Conservation (phyloP, 495 filamentous ascomycete genomes). For the Neurospora sp. region DNA sequence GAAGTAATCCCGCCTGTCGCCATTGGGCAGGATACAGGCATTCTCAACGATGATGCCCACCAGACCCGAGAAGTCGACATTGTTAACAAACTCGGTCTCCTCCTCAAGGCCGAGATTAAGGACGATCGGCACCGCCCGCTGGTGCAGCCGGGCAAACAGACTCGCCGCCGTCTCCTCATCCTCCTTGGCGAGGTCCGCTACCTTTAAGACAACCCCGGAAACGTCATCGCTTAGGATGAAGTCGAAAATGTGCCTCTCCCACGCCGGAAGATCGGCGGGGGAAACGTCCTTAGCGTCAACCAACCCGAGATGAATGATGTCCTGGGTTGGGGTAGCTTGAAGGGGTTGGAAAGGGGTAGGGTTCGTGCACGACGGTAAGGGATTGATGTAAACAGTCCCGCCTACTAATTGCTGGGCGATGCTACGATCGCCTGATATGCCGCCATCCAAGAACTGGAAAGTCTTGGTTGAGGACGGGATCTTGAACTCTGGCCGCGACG, state of each 20-base stretch:
- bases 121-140: slow-evolving; percentile 4
- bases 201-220: background rate
- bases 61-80: slow-evolving; percentile 5
- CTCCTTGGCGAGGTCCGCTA: background rate
- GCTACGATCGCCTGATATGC: background rate
- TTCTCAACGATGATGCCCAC: slow-evolving; percentile 39
- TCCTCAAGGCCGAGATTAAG: slow-evolving; percentile 7
- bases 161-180: background rate
- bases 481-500: background rate
- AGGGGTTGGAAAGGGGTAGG: background rate
- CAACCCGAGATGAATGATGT: background rate
- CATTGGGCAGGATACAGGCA: slow-evolving; percentile 37
- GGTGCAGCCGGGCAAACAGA: slow-evolving; percentile 4
- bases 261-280: background rate
- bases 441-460: background rate
- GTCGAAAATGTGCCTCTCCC: background rate
- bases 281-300: background rate
- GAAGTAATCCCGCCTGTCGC: slow-evolving; percentile 43
- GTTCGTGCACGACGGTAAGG: background rate
- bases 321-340: background rate
- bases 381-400: background rate
- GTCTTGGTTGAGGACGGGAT: background rate
- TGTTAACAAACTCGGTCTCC: background rate
- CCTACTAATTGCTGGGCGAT: background rate
- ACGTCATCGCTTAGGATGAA: background rate